phyloP scores from a whole-genome alignment of 768 basidiomycete genomes.

The Candolleomyces eurysporus region DNA sequence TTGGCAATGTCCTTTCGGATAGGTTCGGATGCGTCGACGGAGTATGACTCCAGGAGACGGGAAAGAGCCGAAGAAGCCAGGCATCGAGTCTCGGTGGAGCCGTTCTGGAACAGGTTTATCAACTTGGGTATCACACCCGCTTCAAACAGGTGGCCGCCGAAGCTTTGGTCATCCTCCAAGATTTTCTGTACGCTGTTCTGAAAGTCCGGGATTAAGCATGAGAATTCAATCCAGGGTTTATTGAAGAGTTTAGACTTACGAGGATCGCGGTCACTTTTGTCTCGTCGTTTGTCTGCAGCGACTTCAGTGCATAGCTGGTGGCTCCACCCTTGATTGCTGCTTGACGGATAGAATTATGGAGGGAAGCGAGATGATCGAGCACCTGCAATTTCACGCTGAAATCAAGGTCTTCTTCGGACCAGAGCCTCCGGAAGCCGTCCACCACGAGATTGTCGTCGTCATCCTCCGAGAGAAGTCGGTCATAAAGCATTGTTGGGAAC shows the following conservation, averaged over 20 bases:
- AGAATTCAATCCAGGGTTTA: not conserved
- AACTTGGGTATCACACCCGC: constrained; percentile 10
- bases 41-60: constrained; percentile 12
- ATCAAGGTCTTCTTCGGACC: not conserved
- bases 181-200: constrained; percentile 10
- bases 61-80: constrained; percentile 12
- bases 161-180: constrained; percentile 16
- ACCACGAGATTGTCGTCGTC: not conserved
- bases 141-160: constrained; percentile 13
- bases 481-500: not conserved
- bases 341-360: not conserved
- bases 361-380: not conserved
- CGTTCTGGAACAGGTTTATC: constrained; percentile 9
- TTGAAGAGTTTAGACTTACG: not conserved
- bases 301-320: not conserved
- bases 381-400: not conserved
- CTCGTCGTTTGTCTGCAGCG: not conserved
- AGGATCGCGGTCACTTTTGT: not conserved
- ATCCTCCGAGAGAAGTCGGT: not conserved
- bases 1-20: constrained; percentile 3
- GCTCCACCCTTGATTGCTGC: not conserved
- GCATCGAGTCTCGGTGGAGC: constrained; percentile 1
- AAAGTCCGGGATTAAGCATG: not conserved
- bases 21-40: not conserved
- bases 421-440: not conserved